Evolutionary conservation across 768 basidiomycete genomes (phyloP), one percentile per base, ranked within the genome.

Genomic region (Suillus clintonianus): DNA sequence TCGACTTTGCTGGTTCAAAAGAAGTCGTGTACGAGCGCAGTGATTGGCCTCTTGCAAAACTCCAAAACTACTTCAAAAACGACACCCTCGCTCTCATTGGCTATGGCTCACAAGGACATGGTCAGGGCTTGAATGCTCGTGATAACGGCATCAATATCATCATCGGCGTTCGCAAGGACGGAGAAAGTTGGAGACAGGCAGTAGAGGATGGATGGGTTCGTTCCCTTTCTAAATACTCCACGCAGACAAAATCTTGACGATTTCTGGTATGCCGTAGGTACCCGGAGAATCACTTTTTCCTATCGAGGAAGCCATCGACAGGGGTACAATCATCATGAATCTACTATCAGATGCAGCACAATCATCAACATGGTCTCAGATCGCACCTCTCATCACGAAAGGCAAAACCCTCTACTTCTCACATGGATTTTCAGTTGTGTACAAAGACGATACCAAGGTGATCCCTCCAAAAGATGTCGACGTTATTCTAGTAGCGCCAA

Each of bases 331-430:
- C 85, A 91, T 99, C 88, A 99, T 99, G 97, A 99, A 99, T 86
- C 84, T 99, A 60, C 89, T 99, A 69, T 99, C 97, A 51, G 97
- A 99, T 72, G 97, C 97, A 58, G 97, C 97, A 17, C 97, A 99
- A 82, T 95, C 94, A 19, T 86, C 91, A 78, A 98, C 96, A 37
- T 99, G 97, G 97, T 83, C 90, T 48, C 81, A 85, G 60, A 70
- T 99, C 70, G 89, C 88, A 43, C 97, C 97, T 61, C 89, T 98
- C 73, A 96, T 99, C 83, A 99, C 95, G 78, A 94, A 96, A 86
- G 97, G 94, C 82, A 99, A 99, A 86, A 99, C 97, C 15, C 91
- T 99, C 66, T 99, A 99, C 89, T 99, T 99, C 85, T 95, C 97
- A 7, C 97, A 99, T 78, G 97, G 97, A 73, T 99, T 99, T 90